Base-by-base conservation (phyloP, 495 filamentous ascomycete genomes). In the Aspergillus ellipticus region DNA sequence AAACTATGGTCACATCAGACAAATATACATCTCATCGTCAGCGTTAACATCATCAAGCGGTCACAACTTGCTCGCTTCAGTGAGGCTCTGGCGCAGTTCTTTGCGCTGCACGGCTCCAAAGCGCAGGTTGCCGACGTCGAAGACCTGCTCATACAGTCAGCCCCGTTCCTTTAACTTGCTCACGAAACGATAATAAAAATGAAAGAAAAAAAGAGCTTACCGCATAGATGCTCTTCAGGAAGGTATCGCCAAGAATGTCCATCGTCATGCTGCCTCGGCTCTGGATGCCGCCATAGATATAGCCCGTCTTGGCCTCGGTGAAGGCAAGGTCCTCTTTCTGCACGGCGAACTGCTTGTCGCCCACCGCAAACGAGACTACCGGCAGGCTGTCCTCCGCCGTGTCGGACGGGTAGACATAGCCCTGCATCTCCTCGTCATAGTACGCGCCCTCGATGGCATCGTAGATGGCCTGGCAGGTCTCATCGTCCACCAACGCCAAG, bases 271-370 rank as follows among this genome's bases (percentile, higher is more conserved):
- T 66, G 11, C 89, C 89, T 33, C 88, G 77, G 16, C 81, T 85
- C 74, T 93, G 89, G 42, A 93, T 85, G 6, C 87, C 87, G 13
- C 88, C 89, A 65, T 89, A 93, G 56, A 81, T 75, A 66, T 81
- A 79, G 1, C 78, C 78, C 33, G 80, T 68, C 35, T 81, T 83
- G 4, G 81, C 83, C 33, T 77, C 71, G 4, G 84, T 82, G 56
- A 90, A 90, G 3, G 79, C 78, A 7, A 91, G 66, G 61, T 89
- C 85, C 59, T 88, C 83, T 68, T 89, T 89, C 68, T 89, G 85
- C 41, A 93, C 74, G 20, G 73, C 63, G 63, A 89, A 89, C 54
- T 85, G 76, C 54, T 77, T 76, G 42, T 75, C 79, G 21, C 89
- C 89, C 39, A 92, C 79, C 6, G 83, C 88, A 54, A 93, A 79